Conservation (phyloP, 2,329 filamentous ascomycete genomes). For the Arthrobotrys megalospora region DNA sequence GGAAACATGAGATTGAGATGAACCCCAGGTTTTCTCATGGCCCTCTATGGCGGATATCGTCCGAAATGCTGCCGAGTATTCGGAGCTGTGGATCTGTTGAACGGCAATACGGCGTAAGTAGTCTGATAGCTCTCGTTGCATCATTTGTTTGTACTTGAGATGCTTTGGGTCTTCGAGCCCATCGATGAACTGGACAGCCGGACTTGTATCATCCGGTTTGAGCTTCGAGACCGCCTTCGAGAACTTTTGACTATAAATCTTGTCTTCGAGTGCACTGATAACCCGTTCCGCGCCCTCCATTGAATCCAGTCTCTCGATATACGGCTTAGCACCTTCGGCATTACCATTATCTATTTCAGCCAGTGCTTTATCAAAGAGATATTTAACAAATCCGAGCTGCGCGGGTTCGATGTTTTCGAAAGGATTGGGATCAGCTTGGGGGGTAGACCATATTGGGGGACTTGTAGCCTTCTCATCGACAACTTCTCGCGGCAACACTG, state of each 20-base stretch:
- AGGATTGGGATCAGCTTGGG: neutral
- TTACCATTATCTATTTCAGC: constrained; percentile 21
- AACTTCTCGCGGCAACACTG: too few species aligned
- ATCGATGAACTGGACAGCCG: neutral
- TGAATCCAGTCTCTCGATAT: constrained; percentile 27
- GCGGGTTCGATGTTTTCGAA: constrained; percentile 4
- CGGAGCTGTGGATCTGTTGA: neutral
- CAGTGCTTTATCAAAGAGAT: constrained; percentile 35
- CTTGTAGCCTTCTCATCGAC: neutral
- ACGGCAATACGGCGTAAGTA: neutral
- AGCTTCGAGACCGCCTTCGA: constrained; percentile 3
- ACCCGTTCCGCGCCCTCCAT: constrained; percentile 26
- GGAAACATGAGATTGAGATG: neutral
- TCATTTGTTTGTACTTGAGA: neutral
- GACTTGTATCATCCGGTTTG: neutral
- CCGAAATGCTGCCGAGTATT: neutral
- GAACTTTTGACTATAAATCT: constrained; percentile 14
- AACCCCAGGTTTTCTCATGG: neutral
- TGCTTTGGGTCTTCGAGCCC: neutral
- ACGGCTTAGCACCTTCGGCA: constrained; percentile 15
- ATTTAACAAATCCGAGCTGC: constrained; percentile 43
- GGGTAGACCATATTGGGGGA: neutral
- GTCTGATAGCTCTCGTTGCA: neutral
- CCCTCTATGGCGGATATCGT: neutral
- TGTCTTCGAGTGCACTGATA: neutral